Percentiles rank a stretch among this genome's conserved stretches.
Conservation (phyloP, 2,329 filamentous ascomycete species). For the Cadophora luteo-olivacea region DNA sequence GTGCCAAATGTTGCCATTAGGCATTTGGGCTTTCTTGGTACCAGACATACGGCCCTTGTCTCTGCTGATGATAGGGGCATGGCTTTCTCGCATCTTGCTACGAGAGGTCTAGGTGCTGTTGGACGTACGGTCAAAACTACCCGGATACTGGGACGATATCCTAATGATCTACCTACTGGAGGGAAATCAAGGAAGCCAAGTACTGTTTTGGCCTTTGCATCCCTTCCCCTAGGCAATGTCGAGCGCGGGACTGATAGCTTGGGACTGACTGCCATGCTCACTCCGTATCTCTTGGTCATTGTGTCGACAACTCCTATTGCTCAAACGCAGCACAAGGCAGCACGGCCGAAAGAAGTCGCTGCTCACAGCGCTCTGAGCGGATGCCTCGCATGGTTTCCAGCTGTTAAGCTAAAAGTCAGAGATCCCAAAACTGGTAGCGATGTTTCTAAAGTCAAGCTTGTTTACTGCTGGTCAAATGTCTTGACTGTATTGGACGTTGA, state of each 20-base stretch:
- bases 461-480: conserved; percentile 99
- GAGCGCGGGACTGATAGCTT: conserved; percentile 86
- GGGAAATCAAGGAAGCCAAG: conserved; percentile 84
- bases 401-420: conserved; percentile 85
- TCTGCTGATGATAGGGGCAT: conserved; percentile 95
- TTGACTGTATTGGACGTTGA: conserved; percentile 90
- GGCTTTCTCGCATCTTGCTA: conserved; percentile 97
- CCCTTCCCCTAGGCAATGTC: conserved; percentile 91
- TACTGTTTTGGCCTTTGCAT: conserved; percentile 89
- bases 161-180: conserved; percentile 65
- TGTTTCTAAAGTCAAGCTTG: conserved; percentile 83
- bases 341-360: conserved; percentile 87
- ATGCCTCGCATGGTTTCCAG: conserved; percentile 95
- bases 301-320: conserved; percentile 96
- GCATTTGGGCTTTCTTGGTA: conserved; percentile 94
- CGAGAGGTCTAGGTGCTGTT: conserved; percentile 85
- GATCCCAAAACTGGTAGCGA: conserved; percentile 71
- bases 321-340: conserved; percentile 94
- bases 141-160: conserved; percentile 90
- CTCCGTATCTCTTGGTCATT: conserved; percentile 92
- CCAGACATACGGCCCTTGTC: conserved; percentile 89
- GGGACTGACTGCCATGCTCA: conserved; percentile 93
- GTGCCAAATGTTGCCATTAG: conserved; percentile 78
- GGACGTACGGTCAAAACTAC: conserved; percentile 88
- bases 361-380: conserved; percentile 93